Evolutionary conservation across 1,284 basidiomycete genomes (phyloP).

Genomic region (Microbotryum intermedium): DNA sequence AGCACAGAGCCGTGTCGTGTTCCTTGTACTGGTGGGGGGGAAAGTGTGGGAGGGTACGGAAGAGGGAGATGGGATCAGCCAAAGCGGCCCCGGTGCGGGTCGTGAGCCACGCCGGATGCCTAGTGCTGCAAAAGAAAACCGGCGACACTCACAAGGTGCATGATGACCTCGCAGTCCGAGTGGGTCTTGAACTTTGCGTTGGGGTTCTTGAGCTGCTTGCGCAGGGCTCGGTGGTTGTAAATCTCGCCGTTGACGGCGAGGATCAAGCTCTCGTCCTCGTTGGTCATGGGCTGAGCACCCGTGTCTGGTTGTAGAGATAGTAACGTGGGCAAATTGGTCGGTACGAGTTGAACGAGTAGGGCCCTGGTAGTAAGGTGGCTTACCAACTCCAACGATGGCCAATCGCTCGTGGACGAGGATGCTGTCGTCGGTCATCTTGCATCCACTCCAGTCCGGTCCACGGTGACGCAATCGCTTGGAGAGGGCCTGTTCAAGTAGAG

Average conservation of each 20-base stretch:
- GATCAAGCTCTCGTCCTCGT: slow-evolving; percentile 73
- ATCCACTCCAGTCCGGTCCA: slow-evolving; percentile 95
- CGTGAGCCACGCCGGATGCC: too few relatives aligned
- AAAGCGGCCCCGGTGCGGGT: too few relatives aligned
- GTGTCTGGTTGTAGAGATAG: slow-evolving; percentile 56
- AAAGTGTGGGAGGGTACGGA: not conserved
- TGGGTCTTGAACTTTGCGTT: slow-evolving; percentile 86
- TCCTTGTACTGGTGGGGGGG: slow-evolving; percentile 60
- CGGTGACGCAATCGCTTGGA: slow-evolving; percentile 85
- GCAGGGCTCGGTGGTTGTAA: slow-evolving; percentile 88
- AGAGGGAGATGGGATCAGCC: not conserved
- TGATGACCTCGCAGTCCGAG: slow-evolving; percentile 96
- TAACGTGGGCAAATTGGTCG: not conserved
- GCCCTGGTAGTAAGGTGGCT: slow-evolving; percentile 46
- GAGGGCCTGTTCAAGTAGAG: slow-evolving; percentile 11
- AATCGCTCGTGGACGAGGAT: slow-evolving; percentile 53
- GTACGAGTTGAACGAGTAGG: too few relatives aligned
- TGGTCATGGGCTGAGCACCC: slow-evolving; percentile 89
- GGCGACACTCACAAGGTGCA: slow-evolving; percentile 61
- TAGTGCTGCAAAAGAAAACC: not conserved
- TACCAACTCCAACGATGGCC: slow-evolving; percentile 95
- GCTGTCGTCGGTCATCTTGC: slow-evolving; percentile 68
- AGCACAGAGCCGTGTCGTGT: slow-evolving; percentile 59
- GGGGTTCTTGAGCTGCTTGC: slow-evolving; percentile 54
- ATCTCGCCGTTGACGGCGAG: slow-evolving; percentile 98